Evolutionary conservation across 768 basidiomycete genomes (phyloP), one percentile per base, ranked within the genome.

Genomic region (Russula foetens): DNA sequence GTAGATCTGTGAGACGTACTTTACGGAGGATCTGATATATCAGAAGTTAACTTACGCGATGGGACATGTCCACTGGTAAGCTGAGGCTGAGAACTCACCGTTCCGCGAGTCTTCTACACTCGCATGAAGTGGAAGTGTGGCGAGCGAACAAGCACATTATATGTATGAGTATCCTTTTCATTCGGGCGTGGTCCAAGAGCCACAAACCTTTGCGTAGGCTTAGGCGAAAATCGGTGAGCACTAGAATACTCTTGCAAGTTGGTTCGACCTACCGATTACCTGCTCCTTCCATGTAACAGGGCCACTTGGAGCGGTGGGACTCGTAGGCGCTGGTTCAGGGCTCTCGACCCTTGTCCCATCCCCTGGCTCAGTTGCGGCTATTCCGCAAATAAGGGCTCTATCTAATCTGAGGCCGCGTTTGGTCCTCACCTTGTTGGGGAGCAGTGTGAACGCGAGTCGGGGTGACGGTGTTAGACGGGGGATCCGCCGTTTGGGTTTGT

Each of bases 271-370:
- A 82, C 83, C 84, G 48, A 83, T 77, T 9, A 84, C 80, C 59
- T 74, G 76, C 48, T 85, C 82, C 68, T 83, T 84, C 73, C 84
- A 85, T 15, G 83, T 75, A 31, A 79, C 75, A 53, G 74, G 71
- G 33, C 57, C 70, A 52, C 60, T 65, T 11, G 68, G 59, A 26
- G 53, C 6, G 7, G 53, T 29, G 21, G 58, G 58, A 17, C 31
- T 26, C 67, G 50, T 17, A 67, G 71, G 31, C 68, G 69, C 39
- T 17, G 23, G 24, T 24, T 46, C 69, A 54, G 64, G 35, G 23
- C 63, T 69, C 23, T 66, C 67, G 3, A 75, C 70, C 39, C 71
- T 69, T 1, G 57, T 48, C 21, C 75, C 75, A 54, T 74, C 74
- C n/a, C 68, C 74, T 12, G 76, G 74, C 38, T 68, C 65, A 0